A percentile compares a stretch with the other conserved stretches of the same genome.
phyloP scores from a whole-genome alignment of 441 rosid species.

The Jatropha podagrica region DNA sequence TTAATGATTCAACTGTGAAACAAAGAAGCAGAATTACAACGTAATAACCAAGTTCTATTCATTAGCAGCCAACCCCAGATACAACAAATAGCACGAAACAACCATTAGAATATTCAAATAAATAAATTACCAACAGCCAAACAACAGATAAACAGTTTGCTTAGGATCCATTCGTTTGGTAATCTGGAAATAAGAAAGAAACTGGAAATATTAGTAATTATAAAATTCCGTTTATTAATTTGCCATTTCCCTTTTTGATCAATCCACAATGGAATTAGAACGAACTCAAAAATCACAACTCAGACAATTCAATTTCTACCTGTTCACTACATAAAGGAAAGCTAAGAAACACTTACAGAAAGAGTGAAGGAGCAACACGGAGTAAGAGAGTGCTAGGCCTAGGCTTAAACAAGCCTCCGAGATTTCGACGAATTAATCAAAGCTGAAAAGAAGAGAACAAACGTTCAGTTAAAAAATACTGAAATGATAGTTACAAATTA shows the following conservation, averaged over 20 bases:
- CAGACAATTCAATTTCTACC: not conserved
- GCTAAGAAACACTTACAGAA: not conserved
- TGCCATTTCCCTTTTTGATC: not conserved
- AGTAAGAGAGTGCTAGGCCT: not conserved
- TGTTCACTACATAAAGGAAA: not conserved
- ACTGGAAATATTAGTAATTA: not conserved
- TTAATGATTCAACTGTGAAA: not conserved
- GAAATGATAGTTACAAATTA: not conserved
- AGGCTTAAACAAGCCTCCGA: not conserved
- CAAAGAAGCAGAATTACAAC: not conserved
- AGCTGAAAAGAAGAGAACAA: not conserved
- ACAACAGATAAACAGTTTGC: not conserved
- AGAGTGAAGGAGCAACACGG: not conserved
- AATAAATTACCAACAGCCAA: not conserved
- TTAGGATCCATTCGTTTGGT: not conserved
- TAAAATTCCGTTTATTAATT: no score
- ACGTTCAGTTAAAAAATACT: not conserved
- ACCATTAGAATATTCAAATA: constrained; percentile 1
- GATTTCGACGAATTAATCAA: not conserved
- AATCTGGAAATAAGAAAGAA: not conserved
- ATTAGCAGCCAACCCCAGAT: not conserved
- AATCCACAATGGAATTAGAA: not conserved
- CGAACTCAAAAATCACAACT: not conserved
- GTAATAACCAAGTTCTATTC: not conserved
- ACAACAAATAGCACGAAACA: not conserved